These are phyloP conservation scores for Pseudonitzschia delicatissima DNA, from an alignment of 108 stramenopile species.

Conservation along the genomic window DNA sequence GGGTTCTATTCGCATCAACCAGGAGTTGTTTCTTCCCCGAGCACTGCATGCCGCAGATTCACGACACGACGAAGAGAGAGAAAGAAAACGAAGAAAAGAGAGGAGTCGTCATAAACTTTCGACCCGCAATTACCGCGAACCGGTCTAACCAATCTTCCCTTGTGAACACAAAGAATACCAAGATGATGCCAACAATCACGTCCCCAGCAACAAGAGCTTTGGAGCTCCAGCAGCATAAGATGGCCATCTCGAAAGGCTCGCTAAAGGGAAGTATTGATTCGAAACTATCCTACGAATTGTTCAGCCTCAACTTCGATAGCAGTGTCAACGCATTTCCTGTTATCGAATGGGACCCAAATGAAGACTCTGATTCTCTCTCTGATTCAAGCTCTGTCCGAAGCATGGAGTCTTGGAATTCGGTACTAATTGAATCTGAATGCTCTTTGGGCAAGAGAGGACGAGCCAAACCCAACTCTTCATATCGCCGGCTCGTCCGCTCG, in stretches of 20 bases:
- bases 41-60: too few relatives aligned
- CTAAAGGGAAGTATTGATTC: conserved; percentile 9
- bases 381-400: conserved; percentile 23
- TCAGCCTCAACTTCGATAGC: conserved; percentile 15
- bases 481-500: conserved; percentile 26
- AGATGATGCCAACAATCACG: conserved; percentile 3
- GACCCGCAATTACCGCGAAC: too few relatives aligned
- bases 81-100: too few relatives aligned
- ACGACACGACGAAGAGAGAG: too few relatives aligned
- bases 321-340: conserved; percentile 18
- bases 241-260: background rate
- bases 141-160: too few relatives aligned
- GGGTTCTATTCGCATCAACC: too few relatives aligned
- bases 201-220: conserved; percentile 28
- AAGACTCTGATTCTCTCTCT: conserved; percentile 17
- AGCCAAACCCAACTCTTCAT: background rate
- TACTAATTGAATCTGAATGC: conserved; percentile 11
- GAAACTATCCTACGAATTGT: conserved; percentile 14
- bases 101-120: too few relatives aligned
- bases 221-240: conserved; percentile 16
- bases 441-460: conserved; percentile 23
- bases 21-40: too few relatives aligned
- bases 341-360: conserved; percentile 24
- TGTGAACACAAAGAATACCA: too few relatives aligned
- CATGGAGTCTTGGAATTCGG: conserved; percentile 21